Evolutionary conservation across 768 basidiomycete genomes (phyloP).

Genomic region (Cystobasidiopsis lactophilus): DNA sequence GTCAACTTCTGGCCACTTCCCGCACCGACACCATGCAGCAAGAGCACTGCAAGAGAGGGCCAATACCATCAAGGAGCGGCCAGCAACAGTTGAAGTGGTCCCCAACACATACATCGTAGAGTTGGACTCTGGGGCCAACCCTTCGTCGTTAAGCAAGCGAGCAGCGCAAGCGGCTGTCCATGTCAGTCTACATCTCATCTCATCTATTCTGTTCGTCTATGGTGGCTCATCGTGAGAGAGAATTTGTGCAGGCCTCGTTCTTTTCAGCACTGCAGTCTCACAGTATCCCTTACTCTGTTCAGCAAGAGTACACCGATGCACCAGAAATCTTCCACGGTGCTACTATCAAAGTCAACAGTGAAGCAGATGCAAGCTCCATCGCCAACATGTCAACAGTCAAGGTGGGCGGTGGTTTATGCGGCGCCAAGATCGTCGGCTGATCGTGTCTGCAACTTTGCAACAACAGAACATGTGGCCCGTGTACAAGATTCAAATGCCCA

Average conservation of each 20-base stretch:
- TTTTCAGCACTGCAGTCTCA: too few relatives aligned
- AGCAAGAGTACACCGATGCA: not conserved
- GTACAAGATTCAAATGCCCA: not conserved
- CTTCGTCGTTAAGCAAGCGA: not conserved
- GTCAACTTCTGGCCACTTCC: too few relatives aligned
- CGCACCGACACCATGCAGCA: too few relatives aligned
- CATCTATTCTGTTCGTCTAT: not conserved
- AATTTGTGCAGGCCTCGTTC: too few relatives aligned
- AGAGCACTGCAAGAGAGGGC: too few relatives aligned
- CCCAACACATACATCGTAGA: not conserved
- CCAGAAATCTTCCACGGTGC: slow-evolving; percentile 1
- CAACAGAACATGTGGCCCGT: slow-evolving; percentile 1
- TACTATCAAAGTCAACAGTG: not conserved
- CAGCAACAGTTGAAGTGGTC: not conserved
- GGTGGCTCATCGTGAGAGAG: too few relatives aligned
- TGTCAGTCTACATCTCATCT: too few relatives aligned
- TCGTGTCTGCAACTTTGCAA: not conserved
- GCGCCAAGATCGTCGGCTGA: not conserved
- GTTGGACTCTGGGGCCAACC: not conserved
- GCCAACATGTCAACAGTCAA: not conserved
- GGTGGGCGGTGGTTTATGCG: not conserved
- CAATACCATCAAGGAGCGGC: not conserved
- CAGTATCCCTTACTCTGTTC: not conserved
- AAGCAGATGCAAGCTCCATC: not conserved
- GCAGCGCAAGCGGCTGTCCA: too few relatives aligned